Evolutionary conservation across 345 rosid genomes (phyloP).

Genomic region (Boechera stricta): DNA sequence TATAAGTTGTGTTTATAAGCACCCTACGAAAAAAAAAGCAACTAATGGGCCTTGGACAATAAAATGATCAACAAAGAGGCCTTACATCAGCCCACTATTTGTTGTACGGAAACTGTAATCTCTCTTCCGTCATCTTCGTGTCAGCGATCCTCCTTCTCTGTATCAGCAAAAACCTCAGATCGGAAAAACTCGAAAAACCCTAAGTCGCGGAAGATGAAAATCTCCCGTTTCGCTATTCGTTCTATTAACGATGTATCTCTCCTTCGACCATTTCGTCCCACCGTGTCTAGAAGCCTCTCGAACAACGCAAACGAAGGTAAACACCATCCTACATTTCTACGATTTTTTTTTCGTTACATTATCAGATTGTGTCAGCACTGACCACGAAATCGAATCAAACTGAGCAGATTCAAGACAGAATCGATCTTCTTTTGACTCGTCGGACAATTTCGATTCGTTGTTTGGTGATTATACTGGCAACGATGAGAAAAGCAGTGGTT

Average conservation of each 20-base stretch:
- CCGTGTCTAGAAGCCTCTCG: constrained; percentile 44
- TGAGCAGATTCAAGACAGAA: background rate
- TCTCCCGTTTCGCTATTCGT: constrained; percentile 42
- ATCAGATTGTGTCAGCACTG: background rate
- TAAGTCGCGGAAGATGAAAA: constrained; percentile 41
- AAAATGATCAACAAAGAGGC: background rate
- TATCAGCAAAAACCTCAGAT: constrained; percentile 44
- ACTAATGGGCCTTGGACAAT: constrained; percentile 17
- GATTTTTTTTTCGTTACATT: background rate
- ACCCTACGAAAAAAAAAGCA: background rate
- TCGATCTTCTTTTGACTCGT: constrained; percentile 41
- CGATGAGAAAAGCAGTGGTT: constrained; percentile 38
- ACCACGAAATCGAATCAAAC: constrained; percentile 29
- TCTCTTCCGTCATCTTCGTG: constrained; percentile 22
- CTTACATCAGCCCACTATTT: constrained; percentile 18
- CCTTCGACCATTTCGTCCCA: constrained; percentile 30
- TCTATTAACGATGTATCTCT: constrained; percentile 37
- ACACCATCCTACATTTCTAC: constrained; percentile 9
- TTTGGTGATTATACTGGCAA: constrained; percentile 45
- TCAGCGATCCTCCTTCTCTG: background rate
- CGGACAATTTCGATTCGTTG: constrained; percentile 45
- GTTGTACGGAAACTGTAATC: background rate
- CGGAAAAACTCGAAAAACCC: constrained; percentile 41
- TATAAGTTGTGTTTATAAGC: too few relatives aligned
- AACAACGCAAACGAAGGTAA: constrained; percentile 49